phyloP scores from a whole-genome alignment of 768 basidiomycete species.

The Russula abietina region DNA sequence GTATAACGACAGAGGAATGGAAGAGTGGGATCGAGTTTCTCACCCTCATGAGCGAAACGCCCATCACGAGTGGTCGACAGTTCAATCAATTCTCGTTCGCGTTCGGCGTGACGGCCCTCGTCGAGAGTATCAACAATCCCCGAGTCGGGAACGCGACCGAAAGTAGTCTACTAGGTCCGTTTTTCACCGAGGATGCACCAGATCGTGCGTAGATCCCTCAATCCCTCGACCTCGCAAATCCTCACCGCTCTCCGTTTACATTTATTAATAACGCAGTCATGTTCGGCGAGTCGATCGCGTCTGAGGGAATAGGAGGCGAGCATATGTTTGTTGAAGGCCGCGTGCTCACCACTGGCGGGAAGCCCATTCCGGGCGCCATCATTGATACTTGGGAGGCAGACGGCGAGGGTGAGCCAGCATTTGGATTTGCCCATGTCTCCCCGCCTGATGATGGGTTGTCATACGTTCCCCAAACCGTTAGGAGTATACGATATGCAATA shows the following conservation, averaged over 20 bases:
- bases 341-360: neutral
- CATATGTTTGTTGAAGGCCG: neutral
- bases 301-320: constrained; percentile 54
- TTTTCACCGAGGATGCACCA: constrained; percentile 72
- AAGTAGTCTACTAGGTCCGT: constrained; percentile 71
- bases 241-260: neutral
- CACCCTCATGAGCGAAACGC: neutral
- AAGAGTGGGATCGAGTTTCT: neutral
- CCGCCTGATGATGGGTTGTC: neutral
- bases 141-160: constrained; percentile 59
- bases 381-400: neutral
- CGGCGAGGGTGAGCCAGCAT: constrained; percentile 36
- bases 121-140: constrained; percentile 49
- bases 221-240: too few relatives aligned
- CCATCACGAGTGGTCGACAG: neutral
- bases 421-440: neutral
- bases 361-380: neutral
- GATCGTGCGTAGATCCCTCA: constrained; percentile 40
- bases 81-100: constrained; percentile 27
- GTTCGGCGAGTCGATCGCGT: constrained; percentile 73
- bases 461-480: neutral
- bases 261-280: constrained; percentile 41
- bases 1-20: neutral
- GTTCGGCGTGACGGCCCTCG: constrained; percentile 38
- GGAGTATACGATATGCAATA: constrained; percentile 48